Base-by-base conservation (phyloP, 345 rosid genomes). In the Erucastrum elatum region DNA sequence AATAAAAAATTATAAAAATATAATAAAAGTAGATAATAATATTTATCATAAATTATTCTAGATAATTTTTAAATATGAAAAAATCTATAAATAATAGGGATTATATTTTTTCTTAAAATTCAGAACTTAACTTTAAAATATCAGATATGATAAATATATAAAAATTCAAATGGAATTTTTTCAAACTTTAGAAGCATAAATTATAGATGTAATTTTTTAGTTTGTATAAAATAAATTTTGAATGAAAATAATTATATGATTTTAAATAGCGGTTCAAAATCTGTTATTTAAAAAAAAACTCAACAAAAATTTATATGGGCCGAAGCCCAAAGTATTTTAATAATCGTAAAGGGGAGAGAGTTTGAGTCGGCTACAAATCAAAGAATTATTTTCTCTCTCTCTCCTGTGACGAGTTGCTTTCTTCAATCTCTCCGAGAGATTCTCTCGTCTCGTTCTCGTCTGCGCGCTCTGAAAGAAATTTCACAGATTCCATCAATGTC, bases 401-500 rank as follows among this genome's bases (percentile, higher is more conserved):
- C 53, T 46, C 53, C 53, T 44, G 53, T 44, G 53, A 44, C 53
- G 15, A 5, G 53, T 44, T 44, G 53, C 53, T 44, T 1, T 46
- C 53, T 44, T 13, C 51, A 41, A 21, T 8, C 44, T 37, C 44
- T 37, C 41, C 30, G n/a, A n/a, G n/a, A n/a, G n/a, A n/a, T 2
- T 37, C 44, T 46, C 53, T 12, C 51, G 21, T 46, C 15, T 12
- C 53, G n/a, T 25, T 70, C 61, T 60, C 53, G 62, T 75, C 72
- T 34, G 21, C 68, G 72, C 72, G 67, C 64, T 79, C 64, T 31
- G 66, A 55, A 41, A 56, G 4, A 30, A 46, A 66, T 66, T 79
- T 44, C 34, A 49, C 78, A 59, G 63, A 67, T 67, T 68, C 72
- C 80, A 68, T 53, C 76, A 75, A 75, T 81, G 84, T 72, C 84